Conservation (phyloP, 148 eudicot species). For the Silene uniflora region DNA sequence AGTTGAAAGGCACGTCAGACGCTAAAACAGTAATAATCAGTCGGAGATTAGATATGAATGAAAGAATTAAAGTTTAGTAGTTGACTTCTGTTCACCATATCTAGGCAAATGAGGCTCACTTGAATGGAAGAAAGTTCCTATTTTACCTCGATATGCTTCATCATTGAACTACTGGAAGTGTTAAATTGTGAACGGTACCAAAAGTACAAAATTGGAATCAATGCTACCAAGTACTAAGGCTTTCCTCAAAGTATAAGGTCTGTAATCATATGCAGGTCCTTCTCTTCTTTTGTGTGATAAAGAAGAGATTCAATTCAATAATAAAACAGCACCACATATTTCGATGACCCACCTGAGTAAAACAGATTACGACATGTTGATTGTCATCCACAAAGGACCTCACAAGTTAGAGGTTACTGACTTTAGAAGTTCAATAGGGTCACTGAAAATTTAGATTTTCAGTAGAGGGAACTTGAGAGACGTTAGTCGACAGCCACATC, state of each 20-base stretch:
- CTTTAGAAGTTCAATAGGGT: slow-evolving; percentile 16
- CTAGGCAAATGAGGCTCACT: too few species aligned
- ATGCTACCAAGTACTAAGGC: background rate
- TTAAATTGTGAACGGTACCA: background rate
- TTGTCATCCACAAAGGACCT: slow-evolving; percentile 2
- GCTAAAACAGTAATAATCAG: background rate
- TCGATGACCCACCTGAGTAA: slow-evolving; percentile 4
- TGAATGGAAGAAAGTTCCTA: background rate
- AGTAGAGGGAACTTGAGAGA: background rate
- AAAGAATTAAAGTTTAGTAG: background rate
- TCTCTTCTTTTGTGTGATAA: slow-evolving; percentile 9
- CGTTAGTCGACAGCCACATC: background rate
- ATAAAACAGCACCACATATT: slow-evolving; percentile 1
- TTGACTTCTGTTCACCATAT: background rate
- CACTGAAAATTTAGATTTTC: slow-evolving; percentile 2
- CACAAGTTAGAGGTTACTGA: background rate
- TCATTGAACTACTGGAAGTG: background rate
- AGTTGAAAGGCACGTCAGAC: background rate
- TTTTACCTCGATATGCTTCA: background rate
- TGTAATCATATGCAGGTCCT: background rate
- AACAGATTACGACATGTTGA: slow-evolving; percentile 5
- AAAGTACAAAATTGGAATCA: too few species aligned
- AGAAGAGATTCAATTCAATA: background rate
- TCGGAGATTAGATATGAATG: background rate
- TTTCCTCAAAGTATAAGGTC: slow-evolving; percentile 2